Evolutionary conservation across 208 protist genomes (phyloP).

Genomic region (Zelonia costaricensis): DNA sequence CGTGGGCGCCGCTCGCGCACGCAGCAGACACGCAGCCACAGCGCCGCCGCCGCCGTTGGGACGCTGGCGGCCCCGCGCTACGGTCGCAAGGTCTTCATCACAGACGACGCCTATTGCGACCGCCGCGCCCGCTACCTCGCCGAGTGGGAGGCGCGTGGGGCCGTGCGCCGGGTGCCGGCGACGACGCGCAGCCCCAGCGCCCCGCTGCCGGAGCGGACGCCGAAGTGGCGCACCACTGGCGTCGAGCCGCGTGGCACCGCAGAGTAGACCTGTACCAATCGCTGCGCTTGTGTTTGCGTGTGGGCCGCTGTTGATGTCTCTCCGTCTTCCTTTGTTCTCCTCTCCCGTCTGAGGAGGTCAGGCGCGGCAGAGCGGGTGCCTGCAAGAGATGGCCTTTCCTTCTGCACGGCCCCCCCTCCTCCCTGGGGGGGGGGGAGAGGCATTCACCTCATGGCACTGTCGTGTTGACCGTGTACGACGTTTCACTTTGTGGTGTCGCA

Average conservation of each 20-base stretch:
- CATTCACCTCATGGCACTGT: too few species aligned
- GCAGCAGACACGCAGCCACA: constrained; percentile 22
- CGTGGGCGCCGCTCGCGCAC: background rate
- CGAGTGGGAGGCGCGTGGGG: constrained; percentile 61
- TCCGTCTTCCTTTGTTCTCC: too few species aligned
- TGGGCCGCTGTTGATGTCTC: too few species aligned
- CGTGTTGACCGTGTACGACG: too few species aligned
- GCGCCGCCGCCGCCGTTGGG: constrained; percentile 3
- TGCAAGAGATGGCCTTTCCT: too few species aligned
- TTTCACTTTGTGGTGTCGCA: too few species aligned
- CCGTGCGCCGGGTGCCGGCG: constrained; percentile 31
- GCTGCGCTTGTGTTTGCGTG: too few species aligned
- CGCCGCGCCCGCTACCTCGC: constrained; percentile 55
- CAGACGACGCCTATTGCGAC: constrained; percentile 67
- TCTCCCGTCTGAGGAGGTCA: too few species aligned
- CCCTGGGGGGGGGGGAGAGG: too few species aligned
- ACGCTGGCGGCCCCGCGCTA: constrained; percentile 25
- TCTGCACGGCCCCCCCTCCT: too few species aligned
- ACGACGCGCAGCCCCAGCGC: constrained; percentile 57
- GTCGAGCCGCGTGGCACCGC: background rate
- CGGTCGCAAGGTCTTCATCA: constrained; percentile 83
- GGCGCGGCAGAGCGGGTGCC: too few species aligned
- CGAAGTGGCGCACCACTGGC: constrained; percentile 57
- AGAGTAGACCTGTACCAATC: too few species aligned
- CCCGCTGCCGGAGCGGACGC: constrained; percentile 59